Evolutionary conservation across 495 filamentous ascomycete species (phyloP), one percentile per base, ranked within the genome.

Genomic region (Penicillium parvum): DNA sequence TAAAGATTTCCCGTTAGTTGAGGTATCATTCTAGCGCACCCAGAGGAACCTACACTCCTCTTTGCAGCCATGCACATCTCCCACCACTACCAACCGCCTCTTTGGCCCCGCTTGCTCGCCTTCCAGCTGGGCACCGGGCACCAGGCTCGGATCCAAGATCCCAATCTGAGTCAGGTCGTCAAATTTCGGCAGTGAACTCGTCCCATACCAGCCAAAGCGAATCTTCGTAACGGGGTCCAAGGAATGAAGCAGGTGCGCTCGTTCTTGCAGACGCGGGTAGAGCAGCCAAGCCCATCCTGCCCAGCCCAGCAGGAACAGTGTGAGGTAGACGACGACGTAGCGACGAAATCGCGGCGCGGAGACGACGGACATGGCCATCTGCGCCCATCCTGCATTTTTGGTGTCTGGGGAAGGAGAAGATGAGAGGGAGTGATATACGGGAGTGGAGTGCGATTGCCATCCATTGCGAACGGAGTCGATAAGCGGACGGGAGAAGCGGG

Each of bases 21-120:
- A 14, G 7, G 43, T 40, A 36, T 18, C 20, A 19, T 34, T 37
- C 34, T 2, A 2, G 32, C 12, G 10, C 32, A 22, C 30, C 4
- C 2, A 32, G 2, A 27, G 1, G 11, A 36, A 68, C 76, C 30
- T 60, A 81, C 78, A 70, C 40, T 86, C 76, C 16, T 73, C 47
- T 34, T 77, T 76, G 57, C 90, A 90, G 5, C 90, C 91, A 72
- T 97, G 91, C 4, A 96, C 85, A 68, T 97, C 91, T 8, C 91
- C 90, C 22, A 97, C 71, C 34, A 96, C 57, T 7, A 97, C 65
- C 16, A 97, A 69, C 35, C 81, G 52, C 32, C 52, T 66, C 21
- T 54, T 52, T 16, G 32, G 40, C 3, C 30, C 48, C 8, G 32
- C 23, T 25, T 42, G 37, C 14, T 32, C 26, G 17, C 32, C 47